phyloP scores from a whole-genome alignment of 2,329 filamentous ascomycete genomes.

The Trichophyton equinum region DNA sequence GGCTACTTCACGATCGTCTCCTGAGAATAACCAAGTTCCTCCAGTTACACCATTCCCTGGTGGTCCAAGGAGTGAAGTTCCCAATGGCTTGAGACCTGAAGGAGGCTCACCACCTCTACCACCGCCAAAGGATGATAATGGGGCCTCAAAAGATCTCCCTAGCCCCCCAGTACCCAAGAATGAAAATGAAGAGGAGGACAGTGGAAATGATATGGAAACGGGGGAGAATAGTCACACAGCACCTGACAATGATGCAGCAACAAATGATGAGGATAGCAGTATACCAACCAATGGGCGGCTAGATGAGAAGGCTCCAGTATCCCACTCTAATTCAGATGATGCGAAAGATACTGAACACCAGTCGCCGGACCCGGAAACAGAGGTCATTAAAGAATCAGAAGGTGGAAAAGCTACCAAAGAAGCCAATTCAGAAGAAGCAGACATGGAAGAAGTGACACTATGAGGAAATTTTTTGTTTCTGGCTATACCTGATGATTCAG shows the following conservation, averaged over 20 bases:
- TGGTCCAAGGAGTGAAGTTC: slow-evolving; percentile 9
- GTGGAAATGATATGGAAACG: slow-evolving; percentile 7
- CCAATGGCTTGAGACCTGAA: slow-evolving; percentile 9
- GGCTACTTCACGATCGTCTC: neutral
- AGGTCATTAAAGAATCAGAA: neutral
- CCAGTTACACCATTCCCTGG: slow-evolving; percentile 19
- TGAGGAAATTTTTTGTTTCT: neutral
- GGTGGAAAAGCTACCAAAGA: neutral
- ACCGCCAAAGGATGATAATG: slow-evolving; percentile 2
- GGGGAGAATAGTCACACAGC: slow-evolving; percentile 10
- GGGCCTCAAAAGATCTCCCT: neutral
- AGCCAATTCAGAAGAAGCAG: neutral
- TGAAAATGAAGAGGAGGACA: slow-evolving; percentile 7
- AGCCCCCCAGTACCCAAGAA: neutral
- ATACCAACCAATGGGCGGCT: neutral
- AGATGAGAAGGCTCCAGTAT: neutral
- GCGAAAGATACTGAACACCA: neutral
- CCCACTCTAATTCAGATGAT: neutral
- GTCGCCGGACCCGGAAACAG: neutral
- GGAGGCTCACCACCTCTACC: slow-evolving; percentile 5
- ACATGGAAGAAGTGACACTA: slow-evolving; percentile 5
- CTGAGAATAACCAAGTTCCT: slow-evolving; percentile 8
- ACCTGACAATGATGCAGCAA: neutral
- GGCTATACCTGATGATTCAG: neutral
- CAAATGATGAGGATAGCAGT: neutral